Evolutionary conservation across 1,284 basidiomycete genomes (phyloP).

Genomic region (Apiotrichum mycotoxinovorans): DNA sequence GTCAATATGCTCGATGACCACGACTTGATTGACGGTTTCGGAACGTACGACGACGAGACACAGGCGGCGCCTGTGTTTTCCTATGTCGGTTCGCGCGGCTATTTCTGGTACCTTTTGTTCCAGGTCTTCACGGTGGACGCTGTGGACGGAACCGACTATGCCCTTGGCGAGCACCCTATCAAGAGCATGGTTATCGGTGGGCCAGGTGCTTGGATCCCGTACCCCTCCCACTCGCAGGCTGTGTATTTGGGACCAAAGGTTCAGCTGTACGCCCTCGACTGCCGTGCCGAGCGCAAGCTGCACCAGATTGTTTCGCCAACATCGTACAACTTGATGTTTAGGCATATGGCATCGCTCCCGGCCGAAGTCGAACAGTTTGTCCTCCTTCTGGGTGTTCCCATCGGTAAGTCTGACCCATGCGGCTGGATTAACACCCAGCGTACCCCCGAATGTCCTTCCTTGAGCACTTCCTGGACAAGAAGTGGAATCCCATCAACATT

Average conservation of each 20-base stretch:
- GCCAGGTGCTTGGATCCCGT: slow-evolving; percentile 69
- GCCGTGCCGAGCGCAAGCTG: slow-evolving; percentile 80
- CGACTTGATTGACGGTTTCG: slow-evolving; percentile 80
- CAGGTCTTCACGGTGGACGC: slow-evolving; percentile 80
- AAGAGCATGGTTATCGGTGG: slow-evolving; percentile 70
- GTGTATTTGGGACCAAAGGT: slow-evolving; percentile 56
- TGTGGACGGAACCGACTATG: slow-evolving; percentile 67
- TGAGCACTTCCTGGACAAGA: slow-evolving; percentile 63
- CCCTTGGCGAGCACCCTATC: slow-evolving; percentile 59
- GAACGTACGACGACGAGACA: slow-evolving; percentile 72
- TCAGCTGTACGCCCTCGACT: slow-evolving; percentile 74
- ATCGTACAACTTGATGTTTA: slow-evolving; percentile 72
- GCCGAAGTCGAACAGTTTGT: slow-evolving; percentile 70
- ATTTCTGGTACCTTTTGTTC: slow-evolving; percentile 85
- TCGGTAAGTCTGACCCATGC: slow-evolving; percentile 39
- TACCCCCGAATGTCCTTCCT: slow-evolving; percentile 92
- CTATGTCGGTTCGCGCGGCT: slow-evolving; percentile 65
- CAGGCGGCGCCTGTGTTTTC: slow-evolving; percentile 74
- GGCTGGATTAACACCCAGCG: slow-evolving; percentile 66
- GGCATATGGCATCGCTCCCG: slow-evolving; percentile 60
- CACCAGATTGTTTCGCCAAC: slow-evolving; percentile 68
- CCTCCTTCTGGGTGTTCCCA: slow-evolving; percentile 64
- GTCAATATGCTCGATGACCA: slow-evolving; percentile 61
- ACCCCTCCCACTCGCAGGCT: slow-evolving; percentile 78
- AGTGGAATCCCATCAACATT: slow-evolving; percentile 73